Evolutionary conservation across 2,329 filamentous ascomycete species (phyloP), one percentile per base, ranked within the genome.

Genomic region (Didymella glomerata): DNA sequence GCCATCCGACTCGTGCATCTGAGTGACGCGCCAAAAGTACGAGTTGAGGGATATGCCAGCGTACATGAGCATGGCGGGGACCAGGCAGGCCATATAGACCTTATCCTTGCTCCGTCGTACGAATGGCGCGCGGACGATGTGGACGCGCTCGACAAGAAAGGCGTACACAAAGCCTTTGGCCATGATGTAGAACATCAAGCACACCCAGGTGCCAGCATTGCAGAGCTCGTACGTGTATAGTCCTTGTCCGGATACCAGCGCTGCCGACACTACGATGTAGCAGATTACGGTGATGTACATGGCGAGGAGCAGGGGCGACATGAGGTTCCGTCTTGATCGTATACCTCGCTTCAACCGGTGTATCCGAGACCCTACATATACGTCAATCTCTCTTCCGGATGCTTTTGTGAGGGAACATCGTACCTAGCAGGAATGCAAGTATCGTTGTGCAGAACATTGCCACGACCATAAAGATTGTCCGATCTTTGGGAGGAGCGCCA

Each of bases 61-160:
- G 36, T 72, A 76, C 10, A 68, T 61, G 3, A 65, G 27, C 49
- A 66, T 27, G 2, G 70, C 57, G 45, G 71, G 45, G 46, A 62
- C 48, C 53, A 77, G 63, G 48, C 70, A 70, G 10, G 59, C 40
- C 1, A 76, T 22, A 61, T 77, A 79, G 25, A 78, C 52, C 48
- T 66, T 70, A 50, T 79, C 76, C 7, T 72, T 63, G 30, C 62
- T 61, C 14, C 77, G 70, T 11, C 63, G 55, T 11, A 68, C 61
- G 46, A 73, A 70, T 6, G 74, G 67, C 16, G 69, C 63, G 14
- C 76, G 69, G 22, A 79, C 69, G 8, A 75, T 67, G 47, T 79
- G 77, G 27, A 74, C 70, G 16, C 78, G 72, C 57, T 80, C 78
- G 27, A 78, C 69, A 6, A 80, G 67, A 60, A 78, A 79, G 13